These are phyloP conservation scores for Xylariaceae sp. DNA, from an alignment of 2,329 filamentous ascomycete genomes.

Conservation along the genomic window DNA sequence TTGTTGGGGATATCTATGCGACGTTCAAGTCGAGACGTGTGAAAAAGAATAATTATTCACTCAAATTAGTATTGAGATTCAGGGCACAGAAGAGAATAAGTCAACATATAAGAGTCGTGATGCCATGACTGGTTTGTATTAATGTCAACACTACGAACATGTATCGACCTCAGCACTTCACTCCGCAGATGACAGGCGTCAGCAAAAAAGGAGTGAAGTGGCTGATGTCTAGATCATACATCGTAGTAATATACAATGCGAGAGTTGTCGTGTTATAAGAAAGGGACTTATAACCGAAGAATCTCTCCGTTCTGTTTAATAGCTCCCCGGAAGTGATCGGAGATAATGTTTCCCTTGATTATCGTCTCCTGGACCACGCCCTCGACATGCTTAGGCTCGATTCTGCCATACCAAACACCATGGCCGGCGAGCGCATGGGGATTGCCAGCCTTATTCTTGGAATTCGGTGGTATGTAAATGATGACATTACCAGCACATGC, in stretches of 20 bases:
- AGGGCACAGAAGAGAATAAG: not conserved
- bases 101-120: not conserved
- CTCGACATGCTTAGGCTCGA: slow-evolving; percentile 70
- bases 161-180: no score
- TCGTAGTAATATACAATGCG: not conserved
- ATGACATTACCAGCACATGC: slow-evolving; percentile 82
- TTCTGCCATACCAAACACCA: slow-evolving; percentile 77
- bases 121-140: not conserved
- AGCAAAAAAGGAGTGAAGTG: not conserved
- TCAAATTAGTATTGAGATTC: no score
- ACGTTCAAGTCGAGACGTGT: no score
- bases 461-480: slow-evolving; percentile 63
- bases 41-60: no score
- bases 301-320: slow-evolving; percentile 53
- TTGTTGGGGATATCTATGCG: not conserved
- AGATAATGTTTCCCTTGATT: slow-evolving; percentile 59
- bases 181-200: not conserved
- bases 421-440: slow-evolving; percentile 59
- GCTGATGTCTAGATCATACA: not conserved
- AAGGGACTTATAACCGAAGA: slow-evolving; percentile 38
- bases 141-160: not conserved
- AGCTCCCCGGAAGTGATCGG: slow-evolving; percentile 67
- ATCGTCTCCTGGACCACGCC: slow-evolving; percentile 70
- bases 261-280: not conserved
- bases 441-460: slow-evolving; percentile 37